Evolutionary conservation across 1,139 yeast species (phyloP), one percentile per base, ranked within the genome.

Genomic region (Lodderomyces oxycetoniae): DNA sequence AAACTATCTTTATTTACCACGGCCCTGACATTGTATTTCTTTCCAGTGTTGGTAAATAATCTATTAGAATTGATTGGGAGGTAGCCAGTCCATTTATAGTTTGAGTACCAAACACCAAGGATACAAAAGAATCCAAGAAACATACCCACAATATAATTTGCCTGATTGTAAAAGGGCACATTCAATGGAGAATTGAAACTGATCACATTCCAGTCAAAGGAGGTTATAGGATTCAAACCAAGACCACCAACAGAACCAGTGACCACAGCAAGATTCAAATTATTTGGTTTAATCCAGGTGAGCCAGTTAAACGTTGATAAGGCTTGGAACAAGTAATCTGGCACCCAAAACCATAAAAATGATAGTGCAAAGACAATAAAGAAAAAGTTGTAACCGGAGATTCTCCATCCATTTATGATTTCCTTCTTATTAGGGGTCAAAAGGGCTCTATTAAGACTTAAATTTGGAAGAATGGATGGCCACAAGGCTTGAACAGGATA

Each of bases 401-500:
- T 52, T 5, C 35, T 48, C 68, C 68, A 63, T 6, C 68, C 68
- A 39, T 61, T 53, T 34, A 69, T 63, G 23, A 40, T 54, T 44
- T 63, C 71, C 36, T 63, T 60, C 39, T 58, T 55, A 41, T 70
- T 73, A 4, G 65, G 61, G 33, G 54, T 54, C 43, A 71, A 50
- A 33, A 78, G 59, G 3, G 82, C 77, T 43, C 72, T 59, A 50
- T 74, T 74, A 43, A 78, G 56, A n/a, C 85, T 79, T 17, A 78
- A 50, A 4, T 74, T 66, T 14, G 80, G 79, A 43, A 77, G 51
- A 27, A 64, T 50, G 10, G 72, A 61, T 37, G 83, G 83, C 80
- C 83, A 78, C 36, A 77, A 52, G 28, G 77, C 63, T 36, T 66
- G 63, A 13, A 65, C 57, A n/a, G 85, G 84, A 47, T 77, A 77